Evolutionary conservation across 371 early-diverging fungal genomes (phyloP), one percentile per base, ranked within the genome.

Genomic region (Mortierella sp.): DNA sequence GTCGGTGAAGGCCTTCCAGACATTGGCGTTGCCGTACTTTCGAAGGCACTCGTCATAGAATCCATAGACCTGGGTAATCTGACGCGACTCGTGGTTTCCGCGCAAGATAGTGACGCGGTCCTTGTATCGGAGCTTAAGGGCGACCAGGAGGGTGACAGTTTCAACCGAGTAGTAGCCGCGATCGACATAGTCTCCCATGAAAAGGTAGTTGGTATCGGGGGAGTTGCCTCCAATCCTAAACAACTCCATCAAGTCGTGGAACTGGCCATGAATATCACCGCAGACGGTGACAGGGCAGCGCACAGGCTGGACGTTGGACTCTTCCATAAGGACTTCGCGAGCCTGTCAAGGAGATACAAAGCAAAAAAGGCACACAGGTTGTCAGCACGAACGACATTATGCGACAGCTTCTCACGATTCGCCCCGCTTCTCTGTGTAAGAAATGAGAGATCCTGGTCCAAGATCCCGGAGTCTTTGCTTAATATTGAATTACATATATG

Each of bases 201-300:
- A 99, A 67, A 99, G 94, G 88, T 99, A 99, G 88, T 98, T 99
- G 74, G 99, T 99, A 87, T 99, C 96, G 24, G 99, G 98, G 16
- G 97, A 97, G 87, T 98, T 95, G 57, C 99, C 99, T 72, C 99
- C 99, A 71, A 98, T 98, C 73, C 97, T 94, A 89, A 99, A 99
- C 78, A 99, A 92, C 87, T 99, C 99, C 90, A 99, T 94, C 69
- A 99, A 91, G 88, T 99, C 99, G 90, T 98, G 97, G 89, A 99
- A 99, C 90, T 99, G 99, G 37, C 99, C 99, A 91, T 99, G 99
- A 72, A 99, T 98, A 89, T 99, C 99, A 54, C 99, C 99, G 91
- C 99, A 99, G 61, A 88, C 98, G 10, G 99, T 99, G 44, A 99
- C 98, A 53, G 99, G 99, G 79, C 96, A 96, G 74, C 93, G 93